phyloP scores from a whole-genome alignment of 2,329 filamentous ascomycete genomes.

The Aspergillus terreus region DNA sequence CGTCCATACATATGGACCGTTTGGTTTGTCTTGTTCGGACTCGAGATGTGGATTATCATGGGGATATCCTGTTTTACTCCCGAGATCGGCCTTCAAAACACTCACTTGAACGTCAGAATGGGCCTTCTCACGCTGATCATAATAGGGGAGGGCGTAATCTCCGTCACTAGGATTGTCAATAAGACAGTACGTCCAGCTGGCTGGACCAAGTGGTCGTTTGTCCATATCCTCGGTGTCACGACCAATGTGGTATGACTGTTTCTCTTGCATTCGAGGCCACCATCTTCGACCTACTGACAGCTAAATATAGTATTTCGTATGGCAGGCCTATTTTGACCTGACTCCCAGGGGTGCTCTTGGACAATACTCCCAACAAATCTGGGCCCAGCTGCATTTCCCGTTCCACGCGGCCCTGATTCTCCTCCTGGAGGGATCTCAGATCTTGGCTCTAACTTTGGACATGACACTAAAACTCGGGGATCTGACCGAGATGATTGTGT shows the following conservation, averaged over 20 bases:
- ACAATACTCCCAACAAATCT: constrained; percentile 55
- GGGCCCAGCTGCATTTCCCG: constrained; percentile 54
- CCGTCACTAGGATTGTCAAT: constrained; percentile 55
- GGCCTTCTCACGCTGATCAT: constrained; percentile 63
- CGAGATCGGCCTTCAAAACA: constrained; percentile 59
- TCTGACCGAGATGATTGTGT: constrained; percentile 35
- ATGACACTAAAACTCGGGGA: constrained; percentile 40
- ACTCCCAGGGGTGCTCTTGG: constrained; percentile 49
- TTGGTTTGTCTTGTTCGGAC: constrained; percentile 55
- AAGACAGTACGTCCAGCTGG: constrained; percentile 42
- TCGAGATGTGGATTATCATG: constrained; percentile 54
- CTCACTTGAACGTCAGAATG: constrained; percentile 62
- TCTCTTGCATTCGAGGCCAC: not conserved
- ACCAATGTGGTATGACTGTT: constrained; percentile 31
- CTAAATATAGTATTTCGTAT: constrained; percentile 51
- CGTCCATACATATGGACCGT: constrained; percentile 40
- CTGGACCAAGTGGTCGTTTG: constrained; percentile 39
- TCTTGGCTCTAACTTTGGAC: constrained; percentile 48
- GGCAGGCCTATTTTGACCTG: constrained; percentile 61
- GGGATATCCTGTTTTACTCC: constrained; percentile 53
- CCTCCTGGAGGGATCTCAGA: constrained; percentile 62
- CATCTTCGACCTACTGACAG: constrained; percentile 5
- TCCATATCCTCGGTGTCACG: constrained; percentile 36
- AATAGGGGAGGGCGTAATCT: constrained; percentile 63
- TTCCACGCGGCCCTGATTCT: constrained; percentile 62